Conservation (phyloP, 148 eudicot species). For the Selenicereus undatus region DNA sequence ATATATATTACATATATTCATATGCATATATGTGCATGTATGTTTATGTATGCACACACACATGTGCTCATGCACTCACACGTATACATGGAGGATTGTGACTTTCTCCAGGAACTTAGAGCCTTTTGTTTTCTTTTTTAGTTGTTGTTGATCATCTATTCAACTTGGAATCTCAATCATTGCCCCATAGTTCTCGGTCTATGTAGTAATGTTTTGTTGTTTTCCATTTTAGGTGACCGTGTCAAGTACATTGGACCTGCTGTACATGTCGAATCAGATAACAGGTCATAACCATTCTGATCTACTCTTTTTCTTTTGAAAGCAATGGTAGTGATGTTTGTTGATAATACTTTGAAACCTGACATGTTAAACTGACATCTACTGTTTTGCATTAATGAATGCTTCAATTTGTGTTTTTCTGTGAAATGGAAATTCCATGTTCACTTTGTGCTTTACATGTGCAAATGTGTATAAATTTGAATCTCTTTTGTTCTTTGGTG, state of each 20-base stretch:
- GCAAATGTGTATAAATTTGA: neutral
- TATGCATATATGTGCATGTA: too few species aligned
- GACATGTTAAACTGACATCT: neutral
- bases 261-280: constrained; percentile 51
- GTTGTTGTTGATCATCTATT: neutral
- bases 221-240: constrained; percentile 73
- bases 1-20: too few species aligned
- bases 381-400: neutral
- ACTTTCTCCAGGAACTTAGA: neutral
- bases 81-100: neutral
- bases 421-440: neutral
- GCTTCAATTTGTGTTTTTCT: constrained; percentile 2
- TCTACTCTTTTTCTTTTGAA: constrained; percentile 3
- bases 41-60: too few species aligned
- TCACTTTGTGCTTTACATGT: neutral
- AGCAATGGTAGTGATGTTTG: neutral
- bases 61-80: neutral
- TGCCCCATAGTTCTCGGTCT: neutral
- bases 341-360: neutral
- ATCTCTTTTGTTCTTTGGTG: neutral
- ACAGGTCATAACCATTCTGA: constrained; percentile 44
- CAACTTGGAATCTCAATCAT: neutral
- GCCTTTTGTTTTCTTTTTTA: neutral
- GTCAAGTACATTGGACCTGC: constrained; percentile 79
- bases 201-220: neutral